Conservation (phyloP, 2,329 filamentous ascomycete species). For the Fusarium zealandicum region DNA sequence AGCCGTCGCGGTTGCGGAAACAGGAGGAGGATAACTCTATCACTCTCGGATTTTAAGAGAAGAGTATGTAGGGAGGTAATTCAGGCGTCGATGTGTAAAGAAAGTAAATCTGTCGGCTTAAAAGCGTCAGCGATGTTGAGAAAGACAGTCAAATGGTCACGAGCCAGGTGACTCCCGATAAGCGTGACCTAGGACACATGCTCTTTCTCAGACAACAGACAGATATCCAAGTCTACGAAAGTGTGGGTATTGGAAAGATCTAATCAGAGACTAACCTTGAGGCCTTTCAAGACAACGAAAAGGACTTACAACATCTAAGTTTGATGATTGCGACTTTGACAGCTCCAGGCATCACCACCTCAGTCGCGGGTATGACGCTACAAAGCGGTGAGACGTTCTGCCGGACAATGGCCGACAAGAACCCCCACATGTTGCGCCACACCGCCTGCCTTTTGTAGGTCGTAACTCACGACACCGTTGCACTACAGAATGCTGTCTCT, state of each 20-base stretch:
- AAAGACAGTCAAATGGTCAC: constrained; percentile 23
- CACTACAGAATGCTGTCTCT: constrained; percentile 19
- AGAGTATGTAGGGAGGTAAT: no score
- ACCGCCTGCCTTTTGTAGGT: constrained; percentile 39
- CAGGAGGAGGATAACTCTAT: not conserved
- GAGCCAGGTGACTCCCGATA: constrained; percentile 34
- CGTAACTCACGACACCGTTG: constrained; percentile 38
- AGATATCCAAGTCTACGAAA: not conserved
- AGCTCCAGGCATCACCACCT: constrained; percentile 35
- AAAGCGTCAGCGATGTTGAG: constrained; percentile 6
- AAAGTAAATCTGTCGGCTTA: not conserved
- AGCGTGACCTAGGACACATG: constrained; percentile 40
- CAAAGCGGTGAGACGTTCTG: constrained; percentile 40
- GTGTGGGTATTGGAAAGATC: not conserved
- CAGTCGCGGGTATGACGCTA: constrained; percentile 37
- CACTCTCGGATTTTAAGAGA: no score
- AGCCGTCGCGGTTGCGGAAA: not conserved
- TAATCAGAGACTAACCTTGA: not conserved
- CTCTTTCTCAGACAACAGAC: constrained; percentile 5
- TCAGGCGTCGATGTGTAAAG: not conserved
- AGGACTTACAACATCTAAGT: constrained; percentile 1
- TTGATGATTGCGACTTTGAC: constrained; percentile 10
- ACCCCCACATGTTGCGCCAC: constrained; percentile 9
- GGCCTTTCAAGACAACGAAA: not conserved
- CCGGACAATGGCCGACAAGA: constrained; percentile 36